A percentile compares a stretch with the other conserved stretches of the same genome.
Evolutionary conservation across 768 basidiomycete genomes (phyloP).

Genomic region (Heimioporus sp.): DNA sequence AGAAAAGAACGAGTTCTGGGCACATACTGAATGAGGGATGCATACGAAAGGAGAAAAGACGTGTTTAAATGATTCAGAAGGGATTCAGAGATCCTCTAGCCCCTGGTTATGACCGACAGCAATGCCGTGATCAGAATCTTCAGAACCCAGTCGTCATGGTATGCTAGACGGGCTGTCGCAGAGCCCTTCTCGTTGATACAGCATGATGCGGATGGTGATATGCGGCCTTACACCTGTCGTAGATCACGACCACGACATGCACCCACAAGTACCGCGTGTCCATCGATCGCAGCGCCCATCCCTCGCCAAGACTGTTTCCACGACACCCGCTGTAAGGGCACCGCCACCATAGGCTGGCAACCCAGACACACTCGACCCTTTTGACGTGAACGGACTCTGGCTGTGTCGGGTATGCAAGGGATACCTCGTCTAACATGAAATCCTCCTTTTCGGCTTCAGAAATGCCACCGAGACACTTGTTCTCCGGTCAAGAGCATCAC

Average conservation of each 20-base stretch:
- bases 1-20: not conserved
- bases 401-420: constrained; percentile 83
- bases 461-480: constrained; percentile 70
- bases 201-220: too few species aligned
- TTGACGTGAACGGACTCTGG: constrained; percentile 65
- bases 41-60: too few species aligned
- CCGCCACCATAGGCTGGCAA: constrained; percentile 89
- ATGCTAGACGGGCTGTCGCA: too few species aligned
- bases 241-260: constrained; percentile 85
- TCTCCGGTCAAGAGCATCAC: constrained; percentile 49
- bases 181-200: too few species aligned
- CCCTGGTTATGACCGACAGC: too few species aligned
- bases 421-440: constrained; percentile 69
- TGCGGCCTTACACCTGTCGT: constrained; percentile 26
- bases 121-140: too few species aligned
- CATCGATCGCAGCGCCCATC: constrained; percentile 47
- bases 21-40: too few species aligned
- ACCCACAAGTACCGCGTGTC: constrained; percentile 80
- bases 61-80: too few species aligned
- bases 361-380: constrained; percentile 83
- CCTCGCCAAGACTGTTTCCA: constrained; percentile 63
- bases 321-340: constrained; percentile 80
- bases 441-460: constrained; percentile 69
- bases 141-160: too few species aligned
- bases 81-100: too few species aligned